Evolutionary conservation across 257 asterid species (phyloP), one percentile per base, ranked within the genome.

Genomic region (Nicotiana benthamiana): DNA sequence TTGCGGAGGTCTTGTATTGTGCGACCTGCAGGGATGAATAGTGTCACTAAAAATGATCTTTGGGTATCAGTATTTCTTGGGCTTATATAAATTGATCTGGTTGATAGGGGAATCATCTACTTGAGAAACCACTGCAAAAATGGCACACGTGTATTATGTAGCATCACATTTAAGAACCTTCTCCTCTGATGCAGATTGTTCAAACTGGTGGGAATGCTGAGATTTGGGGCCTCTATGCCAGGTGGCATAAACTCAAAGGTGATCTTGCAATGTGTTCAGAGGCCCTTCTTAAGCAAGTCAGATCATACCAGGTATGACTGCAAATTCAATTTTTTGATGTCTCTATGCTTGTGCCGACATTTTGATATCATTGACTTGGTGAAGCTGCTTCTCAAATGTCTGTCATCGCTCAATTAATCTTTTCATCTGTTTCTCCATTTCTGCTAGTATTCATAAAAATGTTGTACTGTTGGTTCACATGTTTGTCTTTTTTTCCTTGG

Each of bases 251-350:
- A 85, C 86, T 93, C 86, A 93, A 85, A 84, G 97, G 98, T 52
- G 98, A 95, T 89, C 87, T 93, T 60, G 57, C 89, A 59, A 95
- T 95, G 97, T 93, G 97, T 81, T 88, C 97, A 0, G 99, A 95
- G 89, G 98, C 98, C 59, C 93, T 90, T 48, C 97, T 93, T 22
- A 93, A 89, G 92, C 99, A 95, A 85, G 96, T 94, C 72, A 86
- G 99, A 85, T 90, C 97, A 1, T 92, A 92, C 80, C 95, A 90
- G 86, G 86, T 79, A 79, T 30, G 34, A 51, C 24, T 6, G 9
- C 40, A 70, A 70, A 70, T 46, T 12, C 24, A 22, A 3, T 43
- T 13, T 54, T 40, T 70, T 22, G 32, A 70, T 43, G 3, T 48
- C 1, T 43, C 77, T 46, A 60, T 17, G 24, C 24, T 46, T 72